Conservation (phyloP, 2,329 filamentous ascomycete genomes). For the Pestalotiopsis sp. region DNA sequence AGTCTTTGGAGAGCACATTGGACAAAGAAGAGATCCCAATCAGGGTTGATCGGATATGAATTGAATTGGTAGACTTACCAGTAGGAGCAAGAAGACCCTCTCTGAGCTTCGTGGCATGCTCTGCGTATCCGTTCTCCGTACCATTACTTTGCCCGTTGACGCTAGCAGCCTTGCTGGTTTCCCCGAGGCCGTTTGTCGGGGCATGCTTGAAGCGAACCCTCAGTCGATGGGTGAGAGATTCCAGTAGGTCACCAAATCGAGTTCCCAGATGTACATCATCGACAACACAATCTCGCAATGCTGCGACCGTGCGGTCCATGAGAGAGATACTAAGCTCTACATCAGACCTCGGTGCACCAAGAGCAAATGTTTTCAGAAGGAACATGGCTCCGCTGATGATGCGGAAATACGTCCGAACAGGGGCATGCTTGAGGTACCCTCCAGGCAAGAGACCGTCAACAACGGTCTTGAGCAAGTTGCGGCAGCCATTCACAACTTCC, state of each 20-base stretch:
- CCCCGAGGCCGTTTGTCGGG: slow-evolving; percentile 45
- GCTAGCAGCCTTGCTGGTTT: slow-evolving; percentile 25
- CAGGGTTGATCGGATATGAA: neutral
- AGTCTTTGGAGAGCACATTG: slow-evolving; percentile 12
- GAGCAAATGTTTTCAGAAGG: slow-evolving; percentile 79
- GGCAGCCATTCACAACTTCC: slow-evolving; percentile 76
- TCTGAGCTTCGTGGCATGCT: slow-evolving; percentile 25
- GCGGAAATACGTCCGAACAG: slow-evolving; percentile 82
- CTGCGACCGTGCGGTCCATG: slow-evolving; percentile 75
- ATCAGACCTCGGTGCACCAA: slow-evolving; percentile 78
- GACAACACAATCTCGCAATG: slow-evolving; percentile 76
- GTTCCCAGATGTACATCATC: slow-evolving; percentile 87
- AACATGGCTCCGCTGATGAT: slow-evolving; percentile 88
- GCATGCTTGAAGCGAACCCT: slow-evolving; percentile 74
- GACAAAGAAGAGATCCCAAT: neutral
- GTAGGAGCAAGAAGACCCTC: slow-evolving; percentile 29
- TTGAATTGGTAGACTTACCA: slow-evolving; percentile 24
- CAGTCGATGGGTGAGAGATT: slow-evolving; percentile 74
- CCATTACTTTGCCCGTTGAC: slow-evolving; percentile 31
- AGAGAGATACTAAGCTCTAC: slow-evolving; percentile 75
- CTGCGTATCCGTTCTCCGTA: slow-evolving; percentile 26
- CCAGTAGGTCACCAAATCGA: slow-evolving; percentile 80
- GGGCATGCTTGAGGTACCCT: slow-evolving; percentile 79
- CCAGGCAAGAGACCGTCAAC: slow-evolving; percentile 75
- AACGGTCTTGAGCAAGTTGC: slow-evolving; percentile 76